These are phyloP conservation scores for Hibiscus tridactylites DNA, from an alignment of 345 rosid species.

Conservation along the genomic window DNA sequence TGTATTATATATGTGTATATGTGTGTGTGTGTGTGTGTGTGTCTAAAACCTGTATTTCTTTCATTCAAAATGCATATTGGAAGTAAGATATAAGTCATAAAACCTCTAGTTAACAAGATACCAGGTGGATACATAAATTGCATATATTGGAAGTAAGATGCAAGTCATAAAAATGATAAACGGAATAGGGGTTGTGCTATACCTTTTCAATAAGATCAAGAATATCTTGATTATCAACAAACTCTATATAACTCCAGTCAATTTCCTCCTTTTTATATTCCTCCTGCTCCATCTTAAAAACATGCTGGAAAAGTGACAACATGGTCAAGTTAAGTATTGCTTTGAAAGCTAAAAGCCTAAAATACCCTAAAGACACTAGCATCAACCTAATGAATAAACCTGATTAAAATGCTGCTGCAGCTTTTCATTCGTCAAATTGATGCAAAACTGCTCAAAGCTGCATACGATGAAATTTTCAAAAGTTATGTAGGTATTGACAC, in stretches of 20 bases:
- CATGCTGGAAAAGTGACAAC: conserved; percentile 52
- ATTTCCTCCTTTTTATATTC: conserved; percentile 94
- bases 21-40: neutral
- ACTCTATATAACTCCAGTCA: conserved; percentile 98
- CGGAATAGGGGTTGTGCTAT: neutral
- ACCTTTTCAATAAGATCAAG: conserved; percentile 98
- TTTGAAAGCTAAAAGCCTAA: neutral
- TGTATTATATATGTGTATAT: neutral
- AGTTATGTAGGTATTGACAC: conserved; percentile 7
- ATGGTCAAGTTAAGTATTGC: conserved; percentile 11
- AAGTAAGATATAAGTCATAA: too few species aligned
- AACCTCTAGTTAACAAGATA: too few species aligned
- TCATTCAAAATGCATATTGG: too few species aligned
- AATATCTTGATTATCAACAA: conserved; percentile 88
- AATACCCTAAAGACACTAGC: conserved; percentile 2
- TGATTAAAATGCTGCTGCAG: conserved; percentile 99
- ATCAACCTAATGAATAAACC: conserved; percentile 37
- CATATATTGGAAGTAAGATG: neutral
- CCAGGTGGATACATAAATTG: neutral
- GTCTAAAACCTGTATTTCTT: too few species aligned
- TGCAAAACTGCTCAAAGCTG: conserved; percentile 98
- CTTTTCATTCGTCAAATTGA: conserved; percentile 97
- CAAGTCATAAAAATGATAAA: neutral
- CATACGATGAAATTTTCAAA: conserved; percentile 16
- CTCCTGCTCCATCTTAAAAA: conserved; percentile 99